phyloP scores from a whole-genome alignment of 768 basidiomycete genomes.

The Agaricus blazei region DNA sequence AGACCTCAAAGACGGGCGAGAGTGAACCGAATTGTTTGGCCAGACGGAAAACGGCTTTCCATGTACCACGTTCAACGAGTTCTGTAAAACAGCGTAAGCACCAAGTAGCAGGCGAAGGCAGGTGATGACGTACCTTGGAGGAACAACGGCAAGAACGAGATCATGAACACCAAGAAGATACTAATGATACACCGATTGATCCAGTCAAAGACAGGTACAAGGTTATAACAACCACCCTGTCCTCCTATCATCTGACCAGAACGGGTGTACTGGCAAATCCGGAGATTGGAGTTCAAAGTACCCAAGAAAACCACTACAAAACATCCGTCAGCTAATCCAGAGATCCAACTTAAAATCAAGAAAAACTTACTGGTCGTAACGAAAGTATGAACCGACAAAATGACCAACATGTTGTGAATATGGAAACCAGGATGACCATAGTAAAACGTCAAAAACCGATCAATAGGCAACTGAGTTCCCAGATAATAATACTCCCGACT shows the following conservation, averaged over 20 bases:
- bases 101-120: neutral
- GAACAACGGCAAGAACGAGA: conserved; percentile 92
- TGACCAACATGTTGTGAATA: conserved; percentile 99
- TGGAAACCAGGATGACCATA: conserved; percentile 99
- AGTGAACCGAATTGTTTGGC: conserved; percentile 92
- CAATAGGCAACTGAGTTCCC: conserved; percentile 95
- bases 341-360: neutral
- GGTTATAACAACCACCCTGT: conserved; percentile 89
- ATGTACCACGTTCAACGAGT: conserved; percentile 91
- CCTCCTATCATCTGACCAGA: conserved; percentile 70
- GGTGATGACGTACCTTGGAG: conserved; percentile 65
- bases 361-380: conserved; percentile 71
- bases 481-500: conserved; percentile 99
- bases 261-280: conserved; percentile 74
- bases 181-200: conserved; percentile 95
- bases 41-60: conserved; percentile 85
- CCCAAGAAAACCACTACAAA: conserved; percentile 87
- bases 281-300: conserved; percentile 78
- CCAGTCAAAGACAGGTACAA: conserved; percentile 92
- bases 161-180: conserved; percentile 98
- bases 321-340: neutral
- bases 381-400: conserved; percentile 94
- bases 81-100: conserved; percentile 43
- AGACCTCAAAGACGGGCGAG: conserved; percentile 96
- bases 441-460: conserved; percentile 99